phyloP scores from a whole-genome alignment of 2,329 filamentous ascomycete species.

The Aspergillus tubingensis region DNA sequence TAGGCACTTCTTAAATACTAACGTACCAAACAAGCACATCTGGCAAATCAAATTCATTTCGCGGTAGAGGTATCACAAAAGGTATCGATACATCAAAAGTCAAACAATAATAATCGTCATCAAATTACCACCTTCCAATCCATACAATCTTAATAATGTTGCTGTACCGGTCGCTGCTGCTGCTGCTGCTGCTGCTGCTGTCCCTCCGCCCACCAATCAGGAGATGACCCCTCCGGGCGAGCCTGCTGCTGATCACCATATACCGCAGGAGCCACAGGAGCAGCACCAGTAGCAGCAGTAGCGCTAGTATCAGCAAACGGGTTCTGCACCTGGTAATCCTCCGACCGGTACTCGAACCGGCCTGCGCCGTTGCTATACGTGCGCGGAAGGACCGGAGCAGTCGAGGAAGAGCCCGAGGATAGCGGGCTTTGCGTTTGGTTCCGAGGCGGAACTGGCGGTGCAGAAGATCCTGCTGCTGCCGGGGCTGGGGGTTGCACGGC shows the following conservation, averaged over 20 bases:
- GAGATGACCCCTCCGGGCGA: slow-evolving; percentile 10
- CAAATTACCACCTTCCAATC: background rate
- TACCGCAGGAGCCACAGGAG: too few species aligned
- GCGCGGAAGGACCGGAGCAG: background rate
- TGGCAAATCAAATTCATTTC: background rate
- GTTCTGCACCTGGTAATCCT: slow-evolving; percentile 45
- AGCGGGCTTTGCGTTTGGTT: slow-evolving; percentile 10
- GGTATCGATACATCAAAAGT: slow-evolving; percentile 16
- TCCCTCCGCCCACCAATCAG: slow-evolving; percentile 13
- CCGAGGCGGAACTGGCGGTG: slow-evolving; percentile 20
- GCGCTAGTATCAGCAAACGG: slow-evolving; percentile 42
- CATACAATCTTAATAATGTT: slow-evolving; percentile 1
- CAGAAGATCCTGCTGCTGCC: background rate
- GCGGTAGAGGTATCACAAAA: slow-evolving; percentile 18
- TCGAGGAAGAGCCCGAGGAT: slow-evolving; percentile 18
- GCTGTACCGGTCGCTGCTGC: slow-evolving; percentile 1
- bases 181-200: slow-evolving; percentile 12
- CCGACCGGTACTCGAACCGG: slow-evolving; percentile 40
- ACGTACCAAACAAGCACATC: background rate
- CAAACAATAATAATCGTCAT: slow-evolving; percentile 2
- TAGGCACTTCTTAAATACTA: too few species aligned
- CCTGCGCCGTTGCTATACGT: slow-evolving; percentile 15
- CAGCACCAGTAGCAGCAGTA: background rate
- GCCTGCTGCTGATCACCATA: slow-evolving; percentile 10
- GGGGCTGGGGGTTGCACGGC: slow-evolving; percentile 17